Conservation (phyloP, 768 basidiomycete genomes). For the Hysterangium stoloniferum region DNA sequence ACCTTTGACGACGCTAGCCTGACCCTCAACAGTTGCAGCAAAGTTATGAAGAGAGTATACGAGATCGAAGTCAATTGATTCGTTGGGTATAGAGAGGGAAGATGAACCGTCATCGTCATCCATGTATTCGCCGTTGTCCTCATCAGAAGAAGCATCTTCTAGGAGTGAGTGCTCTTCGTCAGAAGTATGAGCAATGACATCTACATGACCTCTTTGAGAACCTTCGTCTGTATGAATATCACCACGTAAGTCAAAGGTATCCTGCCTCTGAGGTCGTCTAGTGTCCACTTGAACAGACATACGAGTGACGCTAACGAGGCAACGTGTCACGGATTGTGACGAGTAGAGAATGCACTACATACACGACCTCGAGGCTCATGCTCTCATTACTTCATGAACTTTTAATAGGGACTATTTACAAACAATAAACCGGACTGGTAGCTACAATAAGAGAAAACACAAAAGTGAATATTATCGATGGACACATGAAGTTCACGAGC, state of each 20-base stretch:
- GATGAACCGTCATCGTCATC: constrained; percentile 76
- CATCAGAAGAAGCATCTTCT: constrained; percentile 63
- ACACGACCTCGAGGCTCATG: too few species aligned
- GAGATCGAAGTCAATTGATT: constrained; percentile 88
- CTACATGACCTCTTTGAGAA: constrained; percentile 31
- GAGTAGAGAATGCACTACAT: constrained; percentile 1
- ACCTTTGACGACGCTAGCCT: constrained; percentile 97
- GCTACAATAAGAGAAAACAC: too few species aligned
- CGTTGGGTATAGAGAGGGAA: constrained; percentile 80
- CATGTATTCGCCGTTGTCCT: constrained; percentile 53
- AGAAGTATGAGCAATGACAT: constrained; percentile 35
- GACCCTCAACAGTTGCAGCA: constrained; percentile 95
- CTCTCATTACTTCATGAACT: too few species aligned
- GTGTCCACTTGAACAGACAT: constrained; percentile 10
- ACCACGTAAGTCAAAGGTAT: constrained; percentile 68
- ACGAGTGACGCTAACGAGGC: not conserved
- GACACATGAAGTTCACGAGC: too few species aligned
- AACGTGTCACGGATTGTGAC: too few species aligned
- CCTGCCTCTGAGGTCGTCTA: constrained; percentile 33
- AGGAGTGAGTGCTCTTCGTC: constrained; percentile 78
- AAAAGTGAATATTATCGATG: too few species aligned
- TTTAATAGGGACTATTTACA: too few species aligned
- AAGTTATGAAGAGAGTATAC: constrained; percentile 95
- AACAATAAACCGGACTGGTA: too few species aligned
- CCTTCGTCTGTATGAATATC: constrained; percentile 49